Evolutionary conservation across 805 yeast genomes (phyloP), one percentile per base, ranked within the genome.

Genomic region (Saccharomycodes ludwigii): DNA sequence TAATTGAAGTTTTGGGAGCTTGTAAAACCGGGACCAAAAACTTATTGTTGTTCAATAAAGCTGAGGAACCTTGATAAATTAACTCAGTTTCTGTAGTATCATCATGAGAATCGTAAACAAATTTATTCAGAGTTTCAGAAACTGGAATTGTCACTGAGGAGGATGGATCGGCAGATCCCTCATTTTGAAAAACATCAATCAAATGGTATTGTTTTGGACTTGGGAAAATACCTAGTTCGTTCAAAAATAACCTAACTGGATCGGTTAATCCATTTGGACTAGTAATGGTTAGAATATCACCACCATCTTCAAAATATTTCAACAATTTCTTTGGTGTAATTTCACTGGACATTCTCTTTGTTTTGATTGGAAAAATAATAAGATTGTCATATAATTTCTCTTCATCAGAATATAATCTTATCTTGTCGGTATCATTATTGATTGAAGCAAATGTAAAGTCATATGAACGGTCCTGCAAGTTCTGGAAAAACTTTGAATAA

Each of bases 211-310:
- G 76, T 48, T 73, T 79, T 36, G 95, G 93, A 30, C 91, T 69
- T 36, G 95, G 81, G 46, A 64, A 71, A 31, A 91, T 75, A 20
- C 95, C 98, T 41, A 86, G 57, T 50, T 86, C 84, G 46, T 74
- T 71, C 41, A 83, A 66, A 45, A 79, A 76, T 3, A 68, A 59
- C 38, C 83, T 71, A 21, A 79, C 56, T 13, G 76, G 69, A 17
- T 79, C 82, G 24, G 77, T 71, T 11, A 65, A 47, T 12, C 68
- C 70, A 6, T 44, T 40, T 15, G 76, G 68, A 23, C 67, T 56
- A 0, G 78, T 67, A 10, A 83, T 61, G 10, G 76, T 69, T 12
- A 91, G 46, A 6, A 91, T 51, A 50, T 85, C 80, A 38, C 95
- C 95, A 29, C 88, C 83, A 10, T 60, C 64, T 39, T 54, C 53